phyloP scores from a whole-genome alignment of 2,329 filamentous ascomycete genomes.

The Cordyceps tenuipes region DNA sequence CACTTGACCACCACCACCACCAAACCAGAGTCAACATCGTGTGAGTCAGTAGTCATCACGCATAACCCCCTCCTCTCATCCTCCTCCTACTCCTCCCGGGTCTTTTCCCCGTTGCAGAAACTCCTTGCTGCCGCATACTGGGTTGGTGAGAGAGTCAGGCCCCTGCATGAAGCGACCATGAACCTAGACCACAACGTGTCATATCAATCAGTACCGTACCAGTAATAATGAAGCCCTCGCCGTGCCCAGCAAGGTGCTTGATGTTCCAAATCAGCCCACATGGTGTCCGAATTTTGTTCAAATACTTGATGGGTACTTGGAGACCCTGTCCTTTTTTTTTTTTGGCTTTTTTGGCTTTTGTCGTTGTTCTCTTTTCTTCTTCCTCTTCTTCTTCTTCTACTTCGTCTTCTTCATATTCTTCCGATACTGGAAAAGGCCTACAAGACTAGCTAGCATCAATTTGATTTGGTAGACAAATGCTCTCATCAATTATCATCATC shows the following conservation, averaged over 20 bases:
- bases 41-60: no score
- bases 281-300: background rate
- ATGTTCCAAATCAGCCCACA: conserved; percentile 1
- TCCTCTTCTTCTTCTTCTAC: no score
- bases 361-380: no score
- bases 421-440: no score
- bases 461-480: no score
- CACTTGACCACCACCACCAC: no score
- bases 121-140: background rate
- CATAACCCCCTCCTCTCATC: background rate
- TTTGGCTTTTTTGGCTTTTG: no score
- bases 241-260: background rate
- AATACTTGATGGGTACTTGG: background rate
- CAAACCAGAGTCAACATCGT: no score
- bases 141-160: conserved; percentile 4
- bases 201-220: background rate
- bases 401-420: no score
- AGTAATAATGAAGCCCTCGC: background rate
- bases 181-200: background rate
- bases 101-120: background rate
- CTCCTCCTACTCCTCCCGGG: no score
- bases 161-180: conserved; percentile 4
- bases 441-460: no score
- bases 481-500: no score
- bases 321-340: background rate